Conservation (phyloP, 2,329 filamentous ascomycete species). For the Apiospora saccharicola region DNA sequence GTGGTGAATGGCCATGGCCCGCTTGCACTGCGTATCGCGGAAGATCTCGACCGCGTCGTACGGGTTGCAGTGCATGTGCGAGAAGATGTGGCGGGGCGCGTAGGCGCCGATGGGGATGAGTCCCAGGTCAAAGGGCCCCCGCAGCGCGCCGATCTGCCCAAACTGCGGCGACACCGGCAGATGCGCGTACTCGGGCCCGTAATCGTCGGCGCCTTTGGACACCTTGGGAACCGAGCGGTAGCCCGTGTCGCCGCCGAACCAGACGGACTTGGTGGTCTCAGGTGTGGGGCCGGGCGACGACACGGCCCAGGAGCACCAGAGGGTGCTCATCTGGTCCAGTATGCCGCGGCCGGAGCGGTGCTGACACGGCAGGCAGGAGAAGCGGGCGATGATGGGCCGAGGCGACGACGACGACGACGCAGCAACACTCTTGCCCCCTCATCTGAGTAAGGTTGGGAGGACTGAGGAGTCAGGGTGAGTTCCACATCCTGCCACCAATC, state of each 20-base stretch:
- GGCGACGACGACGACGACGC: background rate
- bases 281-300: conserved; percentile 57
- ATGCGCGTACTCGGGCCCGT: conserved; percentile 69
- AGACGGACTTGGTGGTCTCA: conserved; percentile 71
- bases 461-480: conserved; percentile 61
- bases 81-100: conserved; percentile 75
- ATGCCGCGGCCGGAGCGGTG: conserved; percentile 75
- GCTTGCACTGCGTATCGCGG: conserved; percentile 77
- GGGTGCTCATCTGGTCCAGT: conserved; percentile 76
- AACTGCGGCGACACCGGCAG: conserved; percentile 84
- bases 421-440: conserved; percentile 39
- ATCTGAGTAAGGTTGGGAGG: conserved; percentile 30
- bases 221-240: conserved; percentile 80
- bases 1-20: conserved; percentile 91
- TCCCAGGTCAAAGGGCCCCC: conserved; percentile 89
- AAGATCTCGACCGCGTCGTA: conserved; percentile 92
- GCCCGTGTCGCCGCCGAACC: conserved; percentile 90
- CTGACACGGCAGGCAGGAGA: conserved; percentile 85
- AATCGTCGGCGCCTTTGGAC: conserved; percentile 71
- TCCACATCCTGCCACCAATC: conserved; percentile 95
- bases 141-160: conserved; percentile 77
- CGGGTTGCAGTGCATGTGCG: conserved; percentile 84
- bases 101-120: conserved; percentile 95
- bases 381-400: conserved; percentile 69
- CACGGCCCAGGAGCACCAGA: conserved; percentile 91